Percentiles rank a stretch among this genome's conserved stretches.
Evolutionary conservation across 805 yeast species (phyloP).

Genomic region (Metschnikowia lachancei): DNA sequence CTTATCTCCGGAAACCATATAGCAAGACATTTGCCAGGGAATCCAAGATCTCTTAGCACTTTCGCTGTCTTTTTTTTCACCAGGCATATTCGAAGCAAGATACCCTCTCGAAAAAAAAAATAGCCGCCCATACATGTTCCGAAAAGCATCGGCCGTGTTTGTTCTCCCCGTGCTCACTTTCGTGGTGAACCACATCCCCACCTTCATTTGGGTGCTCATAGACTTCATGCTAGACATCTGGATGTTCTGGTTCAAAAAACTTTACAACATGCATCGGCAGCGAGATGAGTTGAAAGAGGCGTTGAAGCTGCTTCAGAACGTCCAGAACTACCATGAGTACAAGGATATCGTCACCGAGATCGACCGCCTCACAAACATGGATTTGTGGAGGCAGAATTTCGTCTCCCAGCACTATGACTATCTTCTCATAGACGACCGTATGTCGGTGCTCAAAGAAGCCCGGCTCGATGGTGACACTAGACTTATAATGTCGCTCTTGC

Average conservation of each 20-base stretch:
- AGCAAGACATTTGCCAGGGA: neutral
- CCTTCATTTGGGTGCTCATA: conserved; percentile 40
- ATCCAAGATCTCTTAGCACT: neutral
- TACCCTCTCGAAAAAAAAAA: neutral
- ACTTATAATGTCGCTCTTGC: conserved; percentile 58
- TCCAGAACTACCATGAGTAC: conserved; percentile 71
- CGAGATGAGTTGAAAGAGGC: conserved; percentile 48
- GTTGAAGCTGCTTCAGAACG: conserved; percentile 47
- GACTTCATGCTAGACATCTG: conserved; percentile 45
- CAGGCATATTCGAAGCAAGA: neutral
- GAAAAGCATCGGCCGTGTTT: conserved; percentile 10
- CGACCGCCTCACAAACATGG: conserved; percentile 45
- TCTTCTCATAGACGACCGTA: conserved; percentile 71
- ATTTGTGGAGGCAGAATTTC: conserved; percentile 76
- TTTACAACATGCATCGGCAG: conserved; percentile 33
- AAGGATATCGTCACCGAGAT: conserved; percentile 50
- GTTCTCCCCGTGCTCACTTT: conserved; percentile 25
- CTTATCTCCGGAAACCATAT: neutral
- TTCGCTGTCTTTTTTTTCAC: neutral
- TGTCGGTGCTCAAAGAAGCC: conserved; percentile 60
- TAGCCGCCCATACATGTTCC: conserved; percentile 11
- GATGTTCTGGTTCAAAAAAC: conserved; percentile 45
- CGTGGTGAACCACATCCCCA: conserved; percentile 36
- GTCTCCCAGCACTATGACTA: conserved; percentile 81
- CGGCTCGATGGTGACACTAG: conserved; percentile 56